These are phyloP conservation scores for Coprinopsis cinerea DNA, from an alignment of 768 basidiomycete species.

Conservation along the genomic window DNA sequence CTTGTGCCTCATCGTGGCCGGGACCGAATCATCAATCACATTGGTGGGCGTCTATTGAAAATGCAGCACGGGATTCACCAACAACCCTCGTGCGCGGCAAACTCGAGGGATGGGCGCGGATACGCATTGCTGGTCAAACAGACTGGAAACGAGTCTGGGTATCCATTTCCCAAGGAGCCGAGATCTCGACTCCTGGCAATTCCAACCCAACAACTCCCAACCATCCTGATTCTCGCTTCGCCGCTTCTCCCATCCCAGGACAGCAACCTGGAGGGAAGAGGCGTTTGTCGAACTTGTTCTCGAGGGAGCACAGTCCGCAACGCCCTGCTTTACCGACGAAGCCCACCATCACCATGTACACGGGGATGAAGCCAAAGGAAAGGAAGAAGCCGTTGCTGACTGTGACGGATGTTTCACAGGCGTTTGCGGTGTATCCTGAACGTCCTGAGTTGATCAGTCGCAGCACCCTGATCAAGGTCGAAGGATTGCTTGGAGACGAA, in stretches of 20 bases:
- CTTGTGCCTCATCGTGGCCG: no score
- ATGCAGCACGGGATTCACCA: slow-evolving; percentile 43
- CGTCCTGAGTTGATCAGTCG: slow-evolving; percentile 85
- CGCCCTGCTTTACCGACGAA: slow-evolving; percentile 24
- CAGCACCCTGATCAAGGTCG: slow-evolving; percentile 89
- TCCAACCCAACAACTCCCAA: slow-evolving; percentile 17
- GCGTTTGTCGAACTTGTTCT: slow-evolving; percentile 69
- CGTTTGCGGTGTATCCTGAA: slow-evolving; percentile 94
- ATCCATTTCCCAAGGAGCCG: slow-evolving; percentile 52
- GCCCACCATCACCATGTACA: slow-evolving; percentile 50
- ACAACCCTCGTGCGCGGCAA: slow-evolving; percentile 63
- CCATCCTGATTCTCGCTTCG: slow-evolving; percentile 6
- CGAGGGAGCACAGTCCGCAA: slow-evolving; percentile 32
- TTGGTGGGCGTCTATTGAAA: slow-evolving; percentile 1
- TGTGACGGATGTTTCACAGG: slow-evolving; percentile 67
- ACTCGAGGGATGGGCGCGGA: slow-evolving; percentile 88
- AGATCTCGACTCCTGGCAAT: slow-evolving; percentile 14
- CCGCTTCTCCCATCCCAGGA: neutral
- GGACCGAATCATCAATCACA: no score
- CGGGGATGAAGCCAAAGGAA: slow-evolving; percentile 65
- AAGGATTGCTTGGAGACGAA: slow-evolving; percentile 79
- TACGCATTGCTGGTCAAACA: slow-evolving; percentile 92
- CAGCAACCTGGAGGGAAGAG: slow-evolving; percentile 31
- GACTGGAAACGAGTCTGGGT: slow-evolving; percentile 95
- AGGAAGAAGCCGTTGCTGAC: slow-evolving; percentile 68